Evolutionary conservation across 257 asterid species (phyloP).

Genomic region (Eustoma russellianum): DNA sequence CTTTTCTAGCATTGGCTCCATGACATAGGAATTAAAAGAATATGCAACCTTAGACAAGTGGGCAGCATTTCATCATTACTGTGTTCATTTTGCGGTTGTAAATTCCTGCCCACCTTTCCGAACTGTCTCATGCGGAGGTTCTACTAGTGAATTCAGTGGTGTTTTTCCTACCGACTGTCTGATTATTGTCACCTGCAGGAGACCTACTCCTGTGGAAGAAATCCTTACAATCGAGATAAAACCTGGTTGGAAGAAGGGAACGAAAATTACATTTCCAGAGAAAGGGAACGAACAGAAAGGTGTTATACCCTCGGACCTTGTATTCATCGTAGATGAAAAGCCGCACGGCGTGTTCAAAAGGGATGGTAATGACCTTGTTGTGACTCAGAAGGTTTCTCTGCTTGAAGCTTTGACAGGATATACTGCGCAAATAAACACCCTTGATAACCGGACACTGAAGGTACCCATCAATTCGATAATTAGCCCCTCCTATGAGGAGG

Average conservation of each 20-base stretch:
- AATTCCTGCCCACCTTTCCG: too few species aligned
- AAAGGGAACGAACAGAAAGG: constrained; percentile 81
- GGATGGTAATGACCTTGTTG: constrained; percentile 74
- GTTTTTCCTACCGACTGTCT: background rate
- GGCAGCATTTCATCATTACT: too few species aligned
- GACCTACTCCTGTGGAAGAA: constrained; percentile 57
- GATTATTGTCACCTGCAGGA: constrained; percentile 30
- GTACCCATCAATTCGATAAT: constrained; percentile 51
- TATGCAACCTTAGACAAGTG: too few species aligned
- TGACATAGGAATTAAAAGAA: too few species aligned
- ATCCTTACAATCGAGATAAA: constrained; percentile 66
- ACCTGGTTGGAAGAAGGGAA: constrained; percentile 98
- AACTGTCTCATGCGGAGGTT: too few species aligned
- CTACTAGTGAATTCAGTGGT: background rate
- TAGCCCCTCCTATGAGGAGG: constrained; percentile 69
- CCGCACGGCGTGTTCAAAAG: constrained; percentile 70
- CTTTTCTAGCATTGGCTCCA: too few species aligned
- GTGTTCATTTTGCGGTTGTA: too few species aligned
- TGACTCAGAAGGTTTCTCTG: constrained; percentile 63
- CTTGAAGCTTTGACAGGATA: constrained; percentile 78
- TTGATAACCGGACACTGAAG: constrained; percentile 64
- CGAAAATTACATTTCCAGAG: constrained; percentile 88
- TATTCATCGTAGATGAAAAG: constrained; percentile 78
- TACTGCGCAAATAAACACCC: constrained; percentile 58
- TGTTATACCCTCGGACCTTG: constrained; percentile 70